Evolutionary conservation across 78 protist species (phyloP), one percentile per base, ranked within the genome.

Genomic region (Acrasis kona): DNA sequence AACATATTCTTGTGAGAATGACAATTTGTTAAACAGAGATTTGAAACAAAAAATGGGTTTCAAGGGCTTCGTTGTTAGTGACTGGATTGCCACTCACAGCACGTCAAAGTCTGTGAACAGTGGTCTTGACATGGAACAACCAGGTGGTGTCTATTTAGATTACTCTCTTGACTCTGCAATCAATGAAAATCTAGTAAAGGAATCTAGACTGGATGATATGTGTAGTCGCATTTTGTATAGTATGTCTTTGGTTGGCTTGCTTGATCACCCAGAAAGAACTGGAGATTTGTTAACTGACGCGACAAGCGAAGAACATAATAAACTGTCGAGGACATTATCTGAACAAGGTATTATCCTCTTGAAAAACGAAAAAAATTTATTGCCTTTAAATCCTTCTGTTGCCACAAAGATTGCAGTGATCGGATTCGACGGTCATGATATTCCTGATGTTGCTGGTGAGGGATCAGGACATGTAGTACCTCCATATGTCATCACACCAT

Each of bases 381-480:
- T 7, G 10, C 28, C 41, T 6, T 32, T 30, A 35, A 5, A 1
- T 19, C 39, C 30, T 35, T 6, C 34, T 73, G n/a, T n/a, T n/a
- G n/a, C n/a, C n/a, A n/a, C n/a, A n/a, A 2, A 28, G 4, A 73
- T 70, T 12, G 86, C 84, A 30, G 3, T 81, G 7, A 31, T 81
- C 10, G 1, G 41, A 40, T 9, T 10, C 19, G 65, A 67, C 19
- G 82, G 76, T n/a, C 3, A 6, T 6, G 1, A 1, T 8, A 6
- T 1, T 34, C 85, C 85, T 1, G 2, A 39, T 29, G 38, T 35
- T 12, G 40, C n/a, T 32, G 85, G 84, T 0, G 28, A 50, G 0
- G 85, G 85, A 39, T 19, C 50, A 6, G 85, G 85, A 34, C 7
- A 1, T 5, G 85, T 81, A 19, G 27, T 10, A 29, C 70, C 82